Base-by-base conservation (phyloP, 768 basidiomycete species). In the Lentinula edodes region DNA sequence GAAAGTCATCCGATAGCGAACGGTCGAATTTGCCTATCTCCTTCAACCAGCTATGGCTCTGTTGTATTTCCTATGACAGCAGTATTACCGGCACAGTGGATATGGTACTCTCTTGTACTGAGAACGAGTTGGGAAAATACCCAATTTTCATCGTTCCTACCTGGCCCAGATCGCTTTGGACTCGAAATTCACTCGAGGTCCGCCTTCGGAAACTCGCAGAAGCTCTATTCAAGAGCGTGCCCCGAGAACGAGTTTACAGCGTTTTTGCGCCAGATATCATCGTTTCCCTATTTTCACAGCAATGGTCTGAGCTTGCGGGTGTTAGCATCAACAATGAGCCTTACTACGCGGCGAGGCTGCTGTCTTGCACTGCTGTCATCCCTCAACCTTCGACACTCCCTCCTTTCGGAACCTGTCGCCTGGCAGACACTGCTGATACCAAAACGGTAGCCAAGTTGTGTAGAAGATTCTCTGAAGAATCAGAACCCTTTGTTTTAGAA, bases 141-240 rank as follows among this genome's bases (percentile, higher is more conserved):
- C 91, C 90, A 2, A 66, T 88, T 6, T 91, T 91, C 73, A 75
- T 91, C 20, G 82, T 78, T 67, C 81, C 76, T 28, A 75, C 76
- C 36, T 77, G 76, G 62, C 78, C 74, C 0, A 74, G 67, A 66
- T 70, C 73, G 15, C 62, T 63, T 6, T 76, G 89, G 38, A 64
- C 70, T 46, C 48, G 66, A 18, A 66, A 74, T 1, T 71, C 72
- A 41, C 68, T 83, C 16, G 58, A 67, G 1, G 74, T 74, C 4
- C 76, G 81, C 9, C 69, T 92, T 28, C 50, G 60, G 2, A 72
- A 88, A 7, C 82, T 79, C 2, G 58, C 65, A 1, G 72, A 70
- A 8, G 72, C 90, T 9, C 18, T 59, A 7, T 64, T 69, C 9
- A 63, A 58, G 0, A 57, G 65, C 2, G 74, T 83, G n/a, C 71